Base-by-base conservation (phyloP, 371 early-diverging fungal genomes). In the Cokeromyces recurvatus region DNA sequence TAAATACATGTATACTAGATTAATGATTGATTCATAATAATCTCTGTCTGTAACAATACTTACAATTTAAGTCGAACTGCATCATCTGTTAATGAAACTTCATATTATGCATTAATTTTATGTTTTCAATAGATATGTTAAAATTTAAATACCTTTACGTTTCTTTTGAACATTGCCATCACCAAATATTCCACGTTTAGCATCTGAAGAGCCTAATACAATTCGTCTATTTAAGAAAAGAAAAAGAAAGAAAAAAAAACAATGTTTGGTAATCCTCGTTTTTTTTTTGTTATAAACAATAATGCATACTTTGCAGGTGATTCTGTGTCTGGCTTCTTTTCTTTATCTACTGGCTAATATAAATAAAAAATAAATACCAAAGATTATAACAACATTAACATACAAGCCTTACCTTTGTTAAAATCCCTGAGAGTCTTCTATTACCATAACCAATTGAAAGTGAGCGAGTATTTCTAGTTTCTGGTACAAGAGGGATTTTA, bases 351-450 rank as follows among this genome's bases (percentile, higher is more conserved):
- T 4, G 10, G 16, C n/a, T n/a, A n/a, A n/a, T n/a, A n/a, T n/a
- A n/a, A n/a, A n/a, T n/a, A n/a, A n/a, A n/a, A n/a, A n/a, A n/a
- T n/a, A n/a, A n/a, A n/a, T n/a, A n/a, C n/a, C n/a, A n/a, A n/a
- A n/a, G n/a, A n/a, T n/a, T n/a, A n/a, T n/a, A n/a, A n/a, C n/a
- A n/a, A n/a, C n/a, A n/a, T n/a, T n/a, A n/a, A n/a, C n/a, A n/a
- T n/a, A n/a, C n/a, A n/a, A n/a, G 29, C 11, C 9, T 48, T 58
- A 58, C 59, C 35, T 58, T 46, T 27, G 53, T 23, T 6, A 53
- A 32, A 25, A 58, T 41, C 11, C 43, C 34, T 15, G 59, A 58
- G 12, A 58, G 49, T 42, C 59, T 44, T 49, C 59, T 43, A 19
- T 58, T 48, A 6, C 53, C 59, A 32, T 58, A 41, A 2, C 48